These are phyloP conservation scores for Irineochytrium annulatum DNA, from an alignment of 192 early-diverging fungal species.

Conservation along the genomic window DNA sequence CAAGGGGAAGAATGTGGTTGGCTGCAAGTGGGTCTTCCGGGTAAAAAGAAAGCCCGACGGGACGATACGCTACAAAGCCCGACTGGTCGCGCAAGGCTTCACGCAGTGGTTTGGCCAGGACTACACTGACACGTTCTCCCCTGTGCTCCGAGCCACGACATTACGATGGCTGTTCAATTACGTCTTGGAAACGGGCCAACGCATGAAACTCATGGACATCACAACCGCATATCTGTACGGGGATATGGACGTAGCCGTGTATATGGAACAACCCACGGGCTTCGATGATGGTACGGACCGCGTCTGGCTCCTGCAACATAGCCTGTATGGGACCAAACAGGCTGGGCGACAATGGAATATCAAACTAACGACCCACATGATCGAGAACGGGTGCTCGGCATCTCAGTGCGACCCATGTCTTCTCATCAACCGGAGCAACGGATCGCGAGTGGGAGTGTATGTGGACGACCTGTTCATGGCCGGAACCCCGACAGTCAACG, in stretches of 20 bases:
- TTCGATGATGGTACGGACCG: background rate
- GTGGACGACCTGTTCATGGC: conserved; percentile 32
- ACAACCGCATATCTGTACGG: conserved; percentile 31
- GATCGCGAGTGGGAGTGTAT: conserved; percentile 19
- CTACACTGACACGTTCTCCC: conserved; percentile 39
- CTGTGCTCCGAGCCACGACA: conserved; percentile 28
- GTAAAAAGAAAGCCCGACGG: conserved; percentile 27
- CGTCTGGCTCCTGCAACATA: background rate
- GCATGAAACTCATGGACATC: conserved; percentile 33
- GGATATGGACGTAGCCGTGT: conserved; percentile 22
- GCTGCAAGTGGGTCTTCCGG: conserved; percentile 24
- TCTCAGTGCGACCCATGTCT: conserved; percentile 13
- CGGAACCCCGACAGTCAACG: background rate
- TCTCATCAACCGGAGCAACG: conserved; percentile 6
- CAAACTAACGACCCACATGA: background rate
- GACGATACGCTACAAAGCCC: conserved; percentile 20
- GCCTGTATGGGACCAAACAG: conserved; percentile 30
- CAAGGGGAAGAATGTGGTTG: conserved; percentile 8
- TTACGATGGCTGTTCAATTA: conserved; percentile 17
- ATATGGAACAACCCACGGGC: conserved; percentile 29
- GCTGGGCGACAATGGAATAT: conserved; percentile 14
- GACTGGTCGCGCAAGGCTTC: conserved; percentile 32
- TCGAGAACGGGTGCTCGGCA: background rate
- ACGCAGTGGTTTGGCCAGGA: conserved; percentile 29
- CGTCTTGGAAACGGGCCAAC: conserved; percentile 1